Evolutionary conservation across 805 yeast species (phyloP).

Genomic region (Starmerella geochares): DNA sequence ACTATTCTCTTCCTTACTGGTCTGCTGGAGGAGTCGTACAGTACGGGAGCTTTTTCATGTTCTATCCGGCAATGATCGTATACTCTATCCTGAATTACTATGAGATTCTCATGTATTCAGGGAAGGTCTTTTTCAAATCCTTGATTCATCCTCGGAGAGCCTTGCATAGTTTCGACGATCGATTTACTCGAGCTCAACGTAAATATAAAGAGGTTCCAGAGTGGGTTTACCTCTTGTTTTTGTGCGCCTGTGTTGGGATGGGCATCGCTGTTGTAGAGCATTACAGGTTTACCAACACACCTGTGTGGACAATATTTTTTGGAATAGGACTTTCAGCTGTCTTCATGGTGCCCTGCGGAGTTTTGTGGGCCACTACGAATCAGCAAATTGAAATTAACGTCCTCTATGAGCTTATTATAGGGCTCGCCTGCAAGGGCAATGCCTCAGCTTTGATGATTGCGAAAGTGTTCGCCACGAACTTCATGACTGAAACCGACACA

Average conservation of each 20-base stretch:
- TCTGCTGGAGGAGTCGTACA: constrained; percentile 11
- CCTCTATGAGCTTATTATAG: constrained; percentile 41
- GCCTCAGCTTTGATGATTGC: constrained; percentile 44
- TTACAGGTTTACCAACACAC: constrained; percentile 27
- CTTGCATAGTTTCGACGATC: constrained; percentile 36
- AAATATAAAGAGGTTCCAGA: constrained; percentile 37
- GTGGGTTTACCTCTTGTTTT: constrained; percentile 18
- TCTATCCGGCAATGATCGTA: constrained; percentile 45
- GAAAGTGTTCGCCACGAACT: constrained; percentile 36
- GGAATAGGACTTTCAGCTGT: constrained; percentile 39
- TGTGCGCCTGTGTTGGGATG: constrained; percentile 37
- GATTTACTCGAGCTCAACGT: constrained; percentile 50
- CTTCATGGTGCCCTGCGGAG: constrained; percentile 43
- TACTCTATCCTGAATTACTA: constrained; percentile 40
- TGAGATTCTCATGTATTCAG: background rate
- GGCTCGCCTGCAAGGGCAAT: constrained; percentile 49
- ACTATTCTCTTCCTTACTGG: too few relatives aligned
- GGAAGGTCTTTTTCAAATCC: background rate
- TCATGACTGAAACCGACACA: too few relatives aligned
- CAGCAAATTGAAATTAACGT: constrained; percentile 41
- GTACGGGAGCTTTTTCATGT: constrained; percentile 47
- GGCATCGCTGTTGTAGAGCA: constrained; percentile 38
- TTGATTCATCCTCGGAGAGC: constrained; percentile 25
- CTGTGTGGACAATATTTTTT: too few relatives aligned
- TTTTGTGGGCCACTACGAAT: constrained; percentile 42